phyloP scores from a whole-genome alignment of 2,329 filamentous ascomycete species.

The Phyllosticta citribraziliensis region DNA sequence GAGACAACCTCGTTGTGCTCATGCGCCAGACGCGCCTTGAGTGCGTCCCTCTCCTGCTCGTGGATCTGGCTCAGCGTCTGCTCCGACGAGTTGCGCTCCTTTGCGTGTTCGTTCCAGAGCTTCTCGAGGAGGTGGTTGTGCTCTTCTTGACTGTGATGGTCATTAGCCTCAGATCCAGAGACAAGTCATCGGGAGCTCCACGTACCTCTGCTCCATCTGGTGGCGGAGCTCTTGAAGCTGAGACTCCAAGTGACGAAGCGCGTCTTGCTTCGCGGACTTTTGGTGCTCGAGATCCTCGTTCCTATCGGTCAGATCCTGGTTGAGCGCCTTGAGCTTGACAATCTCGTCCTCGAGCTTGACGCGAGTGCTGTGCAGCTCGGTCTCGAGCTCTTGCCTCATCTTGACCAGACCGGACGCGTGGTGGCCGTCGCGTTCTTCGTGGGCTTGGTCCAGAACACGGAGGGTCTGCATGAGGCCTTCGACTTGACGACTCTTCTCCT shows the following conservation, averaged over 20 bases:
- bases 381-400: constrained; percentile 7
- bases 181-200: neutral
- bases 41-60: constrained; percentile 5
- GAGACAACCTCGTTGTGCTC: neutral
- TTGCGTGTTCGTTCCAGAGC: constrained; percentile 7
- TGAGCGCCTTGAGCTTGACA: constrained; percentile 8
- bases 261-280: neutral
- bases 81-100: constrained; percentile 7
- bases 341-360: constrained; percentile 9
- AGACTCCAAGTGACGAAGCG: neutral
- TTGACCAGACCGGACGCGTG: constrained; percentile 3
- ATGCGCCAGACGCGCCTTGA: neutral
- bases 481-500: constrained; percentile 10
- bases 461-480: constrained; percentile 10
- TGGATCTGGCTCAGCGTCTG: constrained; percentile 6
- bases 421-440: constrained; percentile 9
- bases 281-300: constrained; percentile 8
- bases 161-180: neutral
- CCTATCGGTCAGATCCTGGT: constrained; percentile 7
- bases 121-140: constrained; percentile 7
- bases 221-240: neutral
- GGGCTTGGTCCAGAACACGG: constrained; percentile 4
- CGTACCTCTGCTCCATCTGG: constrained; percentile 4
- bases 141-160: neutral
- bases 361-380: neutral